phyloP scores from a whole-genome alignment of 1,139 yeast species.

The Blastobotrys apis region DNA sequence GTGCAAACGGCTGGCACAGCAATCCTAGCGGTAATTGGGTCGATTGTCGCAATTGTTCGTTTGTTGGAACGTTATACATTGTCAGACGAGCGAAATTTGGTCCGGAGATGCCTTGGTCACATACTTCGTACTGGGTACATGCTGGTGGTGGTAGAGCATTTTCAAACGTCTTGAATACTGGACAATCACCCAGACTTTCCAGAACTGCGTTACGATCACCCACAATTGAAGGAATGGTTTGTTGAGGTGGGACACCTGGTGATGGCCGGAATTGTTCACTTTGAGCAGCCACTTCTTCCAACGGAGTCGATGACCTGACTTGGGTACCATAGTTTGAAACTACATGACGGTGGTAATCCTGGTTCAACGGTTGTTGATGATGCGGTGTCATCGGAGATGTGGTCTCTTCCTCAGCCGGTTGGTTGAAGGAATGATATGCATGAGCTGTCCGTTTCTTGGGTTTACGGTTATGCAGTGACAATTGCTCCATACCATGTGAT shows the following conservation, averaged over 20 bases:
- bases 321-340: constrained; percentile 1
- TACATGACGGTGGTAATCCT: constrained; percentile 1
- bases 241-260: constrained; percentile 5
- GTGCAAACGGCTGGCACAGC: constrained; percentile 79
- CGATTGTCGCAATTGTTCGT: constrained; percentile 63
- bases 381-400: neutral
- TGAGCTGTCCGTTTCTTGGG: constrained; percentile 20
- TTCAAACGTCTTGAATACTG: constrained; percentile 62
- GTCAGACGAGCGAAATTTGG: constrained; percentile 76
- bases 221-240: constrained; percentile 47
- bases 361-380: neutral
- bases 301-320: constrained; percentile 3
- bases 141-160: constrained; percentile 80
- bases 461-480: constrained; percentile 6
- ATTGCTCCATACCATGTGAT: constrained; percentile 4
- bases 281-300: constrained; percentile 7
- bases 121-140: constrained; percentile 62
- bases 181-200: constrained; percentile 39
- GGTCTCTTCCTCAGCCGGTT: neutral
- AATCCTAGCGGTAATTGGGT: constrained; percentile 80
- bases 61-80: constrained; percentile 78
- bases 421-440: constrained; percentile 22
- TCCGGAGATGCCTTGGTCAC: constrained; percentile 81
- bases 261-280: constrained; percentile 1
- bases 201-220: constrained; percentile 55